phyloP scores from a whole-genome alignment of 73 alveolate genomes.

The Symbiodinium natans region DNA sequence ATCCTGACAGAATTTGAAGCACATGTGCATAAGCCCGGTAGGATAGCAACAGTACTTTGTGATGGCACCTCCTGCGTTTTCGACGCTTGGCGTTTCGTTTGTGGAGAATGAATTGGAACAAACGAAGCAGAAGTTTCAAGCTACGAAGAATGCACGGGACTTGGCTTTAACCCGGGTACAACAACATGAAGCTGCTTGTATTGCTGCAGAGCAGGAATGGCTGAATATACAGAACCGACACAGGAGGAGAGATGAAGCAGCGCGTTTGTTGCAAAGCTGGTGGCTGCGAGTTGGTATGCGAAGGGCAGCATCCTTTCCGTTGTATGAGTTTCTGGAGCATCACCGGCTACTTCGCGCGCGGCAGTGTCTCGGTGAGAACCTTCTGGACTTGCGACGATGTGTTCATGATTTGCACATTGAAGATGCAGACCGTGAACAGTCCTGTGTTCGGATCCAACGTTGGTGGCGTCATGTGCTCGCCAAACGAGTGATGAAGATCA shows the following conservation, averaged over 20 bases:
- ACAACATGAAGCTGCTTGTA: background rate
- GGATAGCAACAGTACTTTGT: too few relatives aligned
- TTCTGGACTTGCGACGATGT: conserved; percentile 45
- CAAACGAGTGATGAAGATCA: conserved; percentile 35
- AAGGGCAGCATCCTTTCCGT: background rate
- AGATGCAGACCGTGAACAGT: conserved; percentile 20
- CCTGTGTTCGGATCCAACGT: conserved; percentile 25
- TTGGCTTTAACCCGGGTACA: background rate
- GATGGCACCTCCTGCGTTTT: too few relatives aligned
- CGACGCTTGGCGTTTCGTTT: conserved; percentile 11
- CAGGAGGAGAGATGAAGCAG: conserved; percentile 26
- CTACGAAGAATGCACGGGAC: background rate
- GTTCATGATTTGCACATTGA: conserved; percentile 74
- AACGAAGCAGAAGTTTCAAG: background rate
- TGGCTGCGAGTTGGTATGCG: conserved; percentile 73
- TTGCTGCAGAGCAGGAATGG: conserved; percentile 28
- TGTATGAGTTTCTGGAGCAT: conserved; percentile 34
- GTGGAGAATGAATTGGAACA: conserved; percentile 23
- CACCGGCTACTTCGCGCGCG: conserved; percentile 43
- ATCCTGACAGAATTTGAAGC: too few relatives aligned
- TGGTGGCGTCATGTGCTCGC: conserved; percentile 80
- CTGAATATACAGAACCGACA: background rate
- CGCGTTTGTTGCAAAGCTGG: conserved; percentile 35
- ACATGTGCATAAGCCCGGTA: too few relatives aligned
- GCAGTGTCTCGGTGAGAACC: background rate